Evolutionary conservation across 164 flowering plant genomes (phyloP), one percentile per base, ranked within the genome.

Genomic region (Tinospora cordifolia): DNA sequence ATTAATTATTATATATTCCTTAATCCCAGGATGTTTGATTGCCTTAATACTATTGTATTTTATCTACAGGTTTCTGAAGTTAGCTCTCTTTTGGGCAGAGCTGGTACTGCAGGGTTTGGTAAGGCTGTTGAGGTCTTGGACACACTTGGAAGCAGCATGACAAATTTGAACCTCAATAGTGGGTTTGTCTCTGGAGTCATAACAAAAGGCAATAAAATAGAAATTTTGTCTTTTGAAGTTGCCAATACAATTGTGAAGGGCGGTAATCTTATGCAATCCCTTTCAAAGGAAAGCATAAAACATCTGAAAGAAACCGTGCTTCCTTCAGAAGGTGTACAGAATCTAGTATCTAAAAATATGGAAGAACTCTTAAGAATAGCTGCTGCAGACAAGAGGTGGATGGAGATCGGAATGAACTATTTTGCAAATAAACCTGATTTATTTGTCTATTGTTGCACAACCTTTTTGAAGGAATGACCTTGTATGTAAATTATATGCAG

Each of bases 131-230:
- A 92, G 59, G 97, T 92, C 59, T 74, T 92, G 80, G 97, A 92
- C 75, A 90, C 95, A 5, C 90, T 91, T 79, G 94, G 95, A 69
- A 90, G 97, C 81, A 90, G 97, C 82, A 84, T 91, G 92, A 86
- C 97, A 62, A 89, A 72, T 76, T 81, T 89, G 80, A 82, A 84
- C 67, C 76, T 77, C 2, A 78, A 76, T 69, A 72, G 88, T 77
- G 93, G 97, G 71, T 91, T 91, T 85, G 87, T 80, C 57, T 84
- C 93, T 0, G 88, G 88, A 30, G 81, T 82, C 70, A 74, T 87
- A 30, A 83, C 88, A 25, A 91, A 87, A 81, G 95, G 95, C 70
- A 90, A 83, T 76, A 85, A 84, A 78, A 87, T 92, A 58, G 76
- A 87, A 46, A 92, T 90, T 73, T 80, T 92, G 84, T 82, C 96